A percentile compares a stretch with the other conserved stretches of the same genome.
Conservation (phyloP, 345 rosid genomes). For the Euphorbia pulcherrima region DNA sequence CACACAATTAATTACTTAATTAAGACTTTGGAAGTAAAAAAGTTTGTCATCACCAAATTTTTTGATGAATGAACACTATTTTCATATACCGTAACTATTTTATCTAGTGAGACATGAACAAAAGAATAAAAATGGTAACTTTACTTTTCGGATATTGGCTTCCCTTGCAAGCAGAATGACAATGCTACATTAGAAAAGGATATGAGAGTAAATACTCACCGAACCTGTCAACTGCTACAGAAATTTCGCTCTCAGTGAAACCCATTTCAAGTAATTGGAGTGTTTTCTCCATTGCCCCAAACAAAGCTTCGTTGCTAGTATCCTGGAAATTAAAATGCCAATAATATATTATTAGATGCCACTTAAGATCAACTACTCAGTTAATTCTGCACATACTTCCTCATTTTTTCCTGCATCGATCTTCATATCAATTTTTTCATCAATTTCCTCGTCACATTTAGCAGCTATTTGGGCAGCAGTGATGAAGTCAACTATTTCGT, state of each 20-base stretch:
- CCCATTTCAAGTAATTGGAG: slow-evolving; percentile 85
- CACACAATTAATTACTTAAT: slow-evolving; percentile 9
- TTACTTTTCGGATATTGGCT: not conserved
- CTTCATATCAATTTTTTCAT: slow-evolving; percentile 20
- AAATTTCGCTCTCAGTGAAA: slow-evolving; percentile 77
- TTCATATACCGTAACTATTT: not conserved
- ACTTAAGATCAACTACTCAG: not conserved
- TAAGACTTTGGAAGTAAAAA: not conserved
- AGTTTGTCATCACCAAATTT: not conserved
- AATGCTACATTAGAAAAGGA: slow-evolving; percentile 7
- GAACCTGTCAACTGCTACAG: slow-evolving; percentile 74
- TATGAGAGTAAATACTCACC: slow-evolving; percentile 43
- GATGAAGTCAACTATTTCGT: slow-evolving; percentile 78
- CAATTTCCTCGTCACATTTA: slow-evolving; percentile 42
- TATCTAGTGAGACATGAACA: not conserved
- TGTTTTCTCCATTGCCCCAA: slow-evolving; percentile 79
- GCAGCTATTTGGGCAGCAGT: slow-evolving; percentile 73
- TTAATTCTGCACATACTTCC: slow-evolving; percentile 26
- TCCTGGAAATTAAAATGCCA: slow-evolving; percentile 37
- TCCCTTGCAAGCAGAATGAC: slow-evolving; percentile 1
- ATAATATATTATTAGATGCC: slow-evolving; percentile 18
- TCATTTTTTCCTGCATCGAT: slow-evolving; percentile 32
- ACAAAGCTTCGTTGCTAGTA: slow-evolving; percentile 53
- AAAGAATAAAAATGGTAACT: not conserved
- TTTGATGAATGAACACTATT: not conserved